phyloP scores from a whole-genome alignment of 169 alveolate species.

The Plasmodium sp. region DNA sequence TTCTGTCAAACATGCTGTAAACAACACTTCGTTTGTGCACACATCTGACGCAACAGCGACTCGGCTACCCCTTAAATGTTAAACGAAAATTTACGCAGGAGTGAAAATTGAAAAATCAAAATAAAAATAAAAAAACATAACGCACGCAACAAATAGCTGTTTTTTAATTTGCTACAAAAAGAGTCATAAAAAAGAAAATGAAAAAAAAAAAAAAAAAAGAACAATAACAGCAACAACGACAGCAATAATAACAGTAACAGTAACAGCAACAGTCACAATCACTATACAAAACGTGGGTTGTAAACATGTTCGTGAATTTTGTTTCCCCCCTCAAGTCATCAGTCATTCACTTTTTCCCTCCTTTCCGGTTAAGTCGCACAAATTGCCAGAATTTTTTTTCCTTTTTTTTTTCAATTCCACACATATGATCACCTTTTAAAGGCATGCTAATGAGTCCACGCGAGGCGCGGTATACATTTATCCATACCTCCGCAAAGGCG shows the following conservation, averaged over 20 bases:
- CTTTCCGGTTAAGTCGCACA: background rate
- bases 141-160: background rate
- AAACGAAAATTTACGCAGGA: slow-evolving; percentile 12
- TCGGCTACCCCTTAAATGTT: background rate
- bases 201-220: background rate
- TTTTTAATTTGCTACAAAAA: background rate
- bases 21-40: slow-evolving; percentile 51
- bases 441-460: background rate
- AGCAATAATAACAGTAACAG: background rate
- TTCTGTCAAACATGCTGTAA: slow-evolving; percentile 15
- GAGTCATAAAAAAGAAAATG: background rate
- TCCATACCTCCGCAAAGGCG: background rate
- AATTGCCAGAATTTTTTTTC: background rate
- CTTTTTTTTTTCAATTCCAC: background rate
- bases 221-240: background rate
- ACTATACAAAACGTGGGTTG: background rate
- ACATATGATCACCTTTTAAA: background rate
- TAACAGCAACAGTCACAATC: background rate
- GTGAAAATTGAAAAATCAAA: background rate
- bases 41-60: slow-evolving; percentile 33
- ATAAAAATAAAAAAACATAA: background rate
- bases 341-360: background rate
- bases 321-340: background rate
- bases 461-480: background rate
- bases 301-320: background rate